These are phyloP conservation scores for Macrophomina tecta DNA, from an alignment of 2,329 filamentous ascomycete species.

Conservation along the genomic window DNA sequence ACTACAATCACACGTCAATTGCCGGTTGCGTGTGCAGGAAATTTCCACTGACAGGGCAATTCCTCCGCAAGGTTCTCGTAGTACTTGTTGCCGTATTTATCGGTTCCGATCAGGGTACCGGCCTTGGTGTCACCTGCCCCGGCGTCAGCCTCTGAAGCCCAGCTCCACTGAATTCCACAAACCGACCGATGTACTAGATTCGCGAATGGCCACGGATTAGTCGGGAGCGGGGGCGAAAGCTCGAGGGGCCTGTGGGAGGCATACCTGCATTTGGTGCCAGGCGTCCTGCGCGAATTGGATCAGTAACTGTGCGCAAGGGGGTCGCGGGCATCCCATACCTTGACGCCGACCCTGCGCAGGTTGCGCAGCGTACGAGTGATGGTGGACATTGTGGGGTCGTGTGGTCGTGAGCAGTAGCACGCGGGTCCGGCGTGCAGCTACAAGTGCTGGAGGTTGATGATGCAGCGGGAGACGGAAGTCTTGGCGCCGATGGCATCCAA, in stretches of 20 bases:
- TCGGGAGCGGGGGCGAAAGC: conserved; percentile 16
- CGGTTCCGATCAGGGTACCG: conserved; percentile 81
- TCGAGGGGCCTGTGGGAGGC: conserved; percentile 44
- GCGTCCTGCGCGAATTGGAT: conserved; percentile 70
- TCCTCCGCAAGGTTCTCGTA: conserved; percentile 92
- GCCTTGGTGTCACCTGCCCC: conserved; percentile 90
- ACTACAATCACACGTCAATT: conserved; percentile 59
- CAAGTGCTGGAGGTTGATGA: conserved; percentile 18
- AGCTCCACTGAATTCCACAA: too few relatives aligned
- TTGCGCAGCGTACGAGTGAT: conserved; percentile 85
- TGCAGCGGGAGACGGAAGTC: conserved; percentile 14
- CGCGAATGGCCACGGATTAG: conserved; percentile 29
- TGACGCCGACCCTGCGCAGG: conserved; percentile 84
- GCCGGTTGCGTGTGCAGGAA: not conserved
- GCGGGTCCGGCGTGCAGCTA: conserved; percentile 10
- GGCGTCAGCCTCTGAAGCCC: conserved; percentile 36
- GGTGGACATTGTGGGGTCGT: conserved; percentile 78
- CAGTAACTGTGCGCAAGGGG: conserved; percentile 37
- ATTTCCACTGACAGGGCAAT: conserved; percentile 72
- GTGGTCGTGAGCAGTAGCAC: not conserved
- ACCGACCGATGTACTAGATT: conserved; percentile 48
- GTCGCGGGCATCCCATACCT: conserved; percentile 61
- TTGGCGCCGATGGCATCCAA: conserved; percentile 17
- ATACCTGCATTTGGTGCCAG: conserved; percentile 90
- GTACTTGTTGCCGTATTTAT: conserved; percentile 96